phyloP scores from a whole-genome alignment of 2,329 filamentous ascomycete species.

The Domatiomyces globalis region DNA sequence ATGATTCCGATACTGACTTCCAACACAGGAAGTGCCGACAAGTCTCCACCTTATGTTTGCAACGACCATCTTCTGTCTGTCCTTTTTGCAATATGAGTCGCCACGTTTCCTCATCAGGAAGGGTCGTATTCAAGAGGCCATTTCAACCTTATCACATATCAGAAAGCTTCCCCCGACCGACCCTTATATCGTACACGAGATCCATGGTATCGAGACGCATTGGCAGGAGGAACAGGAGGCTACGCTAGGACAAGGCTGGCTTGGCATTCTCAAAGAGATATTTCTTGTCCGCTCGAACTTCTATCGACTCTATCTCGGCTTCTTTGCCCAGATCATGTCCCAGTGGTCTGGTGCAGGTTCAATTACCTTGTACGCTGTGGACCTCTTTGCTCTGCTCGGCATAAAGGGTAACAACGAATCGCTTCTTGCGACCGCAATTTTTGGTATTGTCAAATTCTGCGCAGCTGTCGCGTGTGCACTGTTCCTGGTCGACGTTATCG shows the following conservation, averaged over 20 bases:
- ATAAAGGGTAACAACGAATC: conserved; percentile 53
- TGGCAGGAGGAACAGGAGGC: conserved; percentile 60
- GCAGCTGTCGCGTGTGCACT: conserved; percentile 55
- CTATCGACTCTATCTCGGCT: conserved; percentile 56
- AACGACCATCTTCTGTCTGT: conserved; percentile 54
- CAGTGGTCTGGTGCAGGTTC: conserved; percentile 62
- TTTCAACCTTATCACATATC: conserved; percentile 38
- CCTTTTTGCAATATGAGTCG: conserved; percentile 55
- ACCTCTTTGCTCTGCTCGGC: conserved; percentile 59
- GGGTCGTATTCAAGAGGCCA: conserved; percentile 39
- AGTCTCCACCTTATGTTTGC: conserved; percentile 67
- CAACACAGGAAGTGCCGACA: conserved; percentile 48
- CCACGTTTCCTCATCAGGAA: conserved; percentile 57
- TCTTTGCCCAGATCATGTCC: conserved; percentile 54
- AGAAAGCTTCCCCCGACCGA: conserved; percentile 47
- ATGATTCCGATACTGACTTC: neutral
- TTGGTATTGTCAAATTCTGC: conserved; percentile 59
- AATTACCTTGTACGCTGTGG: conserved; percentile 63
- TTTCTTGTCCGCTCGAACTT: conserved; percentile 54
- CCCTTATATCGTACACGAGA: conserved; percentile 48
- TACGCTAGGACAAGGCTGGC: conserved; percentile 48
- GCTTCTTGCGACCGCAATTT: conserved; percentile 59
- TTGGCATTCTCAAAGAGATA: conserved; percentile 54
- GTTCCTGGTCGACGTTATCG: conserved; percentile 67
- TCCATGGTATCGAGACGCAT: conserved; percentile 49